Percentiles rank a stretch among this genome's conserved stretches.
These are phyloP conservation scores for Physcomitrellopsis africana DNA, from an alignment of 225 moss, liverwort and hornwort genomes.

Conservation along the genomic window DNA sequence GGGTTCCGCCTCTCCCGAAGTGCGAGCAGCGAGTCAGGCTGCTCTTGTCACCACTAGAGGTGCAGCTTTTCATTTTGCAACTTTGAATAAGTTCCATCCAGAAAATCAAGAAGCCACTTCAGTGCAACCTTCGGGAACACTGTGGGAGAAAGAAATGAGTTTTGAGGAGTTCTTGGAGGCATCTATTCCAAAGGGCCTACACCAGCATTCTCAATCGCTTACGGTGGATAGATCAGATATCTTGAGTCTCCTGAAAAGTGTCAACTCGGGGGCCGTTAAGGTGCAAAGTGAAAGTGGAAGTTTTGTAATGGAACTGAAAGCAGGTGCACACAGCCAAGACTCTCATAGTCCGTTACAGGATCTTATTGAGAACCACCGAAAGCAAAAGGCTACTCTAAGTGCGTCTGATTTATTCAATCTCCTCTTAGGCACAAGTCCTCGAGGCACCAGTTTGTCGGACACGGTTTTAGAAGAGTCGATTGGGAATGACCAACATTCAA, in stretches of 20 bases:
- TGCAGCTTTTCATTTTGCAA: slow-evolving; percentile 38
- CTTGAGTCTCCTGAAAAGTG: slow-evolving; percentile 6
- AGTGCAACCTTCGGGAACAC: background rate
- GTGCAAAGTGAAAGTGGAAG: slow-evolving; percentile 19
- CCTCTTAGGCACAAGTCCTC: background rate
- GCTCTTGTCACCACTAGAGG: slow-evolving; percentile 34
- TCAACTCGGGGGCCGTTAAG: slow-evolving; percentile 4
- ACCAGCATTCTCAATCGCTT: background rate
- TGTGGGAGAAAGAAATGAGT: slow-evolving; percentile 10
- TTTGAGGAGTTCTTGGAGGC: slow-evolving; percentile 16
- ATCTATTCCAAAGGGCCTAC: slow-evolving; percentile 1
- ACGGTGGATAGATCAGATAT: slow-evolving; percentile 6
- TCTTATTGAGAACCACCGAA: background rate
- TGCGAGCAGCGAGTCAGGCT: slow-evolving; percentile 31
- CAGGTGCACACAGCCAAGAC: background rate
- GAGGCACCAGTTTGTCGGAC: background rate
- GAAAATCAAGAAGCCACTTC: slow-evolving; percentile 1
- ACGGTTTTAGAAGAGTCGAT: background rate
- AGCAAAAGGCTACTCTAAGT: background rate
- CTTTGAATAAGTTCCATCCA: background rate
- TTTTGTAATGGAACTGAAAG: background rate
- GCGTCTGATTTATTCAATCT: slow-evolving; percentile 4
- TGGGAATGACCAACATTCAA: background rate
- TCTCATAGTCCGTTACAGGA: slow-evolving; percentile 1
- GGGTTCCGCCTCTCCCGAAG: slow-evolving; percentile 34